These are phyloP conservation scores for Anthracocystis setariae DNA, from an alignment of 1,284 basidiomycete species.

Conservation along the genomic window DNA sequence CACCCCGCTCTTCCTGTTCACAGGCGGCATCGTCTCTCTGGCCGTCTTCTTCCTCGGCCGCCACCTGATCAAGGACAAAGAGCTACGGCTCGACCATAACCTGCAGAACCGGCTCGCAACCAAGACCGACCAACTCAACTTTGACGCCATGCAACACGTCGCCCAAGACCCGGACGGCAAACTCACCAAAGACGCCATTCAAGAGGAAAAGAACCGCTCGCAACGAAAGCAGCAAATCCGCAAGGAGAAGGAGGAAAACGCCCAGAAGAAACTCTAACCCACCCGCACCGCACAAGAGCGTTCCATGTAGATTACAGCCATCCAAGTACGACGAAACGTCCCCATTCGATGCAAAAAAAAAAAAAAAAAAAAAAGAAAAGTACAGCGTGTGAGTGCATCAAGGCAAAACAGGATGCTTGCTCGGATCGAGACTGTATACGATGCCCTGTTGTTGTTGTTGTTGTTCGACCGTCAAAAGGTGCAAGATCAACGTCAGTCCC, in stretches of 20 bases:
- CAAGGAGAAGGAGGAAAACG: slow-evolving; percentile 36
- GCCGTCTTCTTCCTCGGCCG: slow-evolving; percentile 38
- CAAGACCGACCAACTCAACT: slow-evolving; percentile 32
- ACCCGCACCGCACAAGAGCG: no score
- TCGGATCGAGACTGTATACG: slow-evolving; percentile 59
- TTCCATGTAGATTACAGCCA: no score
- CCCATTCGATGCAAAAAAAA: background rate
- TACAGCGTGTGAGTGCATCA: slow-evolving; percentile 16
- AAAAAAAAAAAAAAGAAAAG: background rate
- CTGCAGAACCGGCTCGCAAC: slow-evolving; percentile 25
- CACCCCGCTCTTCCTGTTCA: slow-evolving; percentile 50
- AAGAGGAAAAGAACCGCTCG: slow-evolving; percentile 16
- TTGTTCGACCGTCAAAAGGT: no score
- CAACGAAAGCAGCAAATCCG: slow-evolving; percentile 18
- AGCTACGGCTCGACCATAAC: slow-evolving; percentile 29
- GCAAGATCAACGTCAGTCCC: no score
- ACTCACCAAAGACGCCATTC: slow-evolving; percentile 36
- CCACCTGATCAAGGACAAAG: slow-evolving; percentile 40
- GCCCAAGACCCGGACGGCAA: slow-evolving; percentile 41
- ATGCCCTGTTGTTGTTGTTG: slow-evolving; percentile 62
- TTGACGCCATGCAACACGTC: slow-evolving; percentile 33
- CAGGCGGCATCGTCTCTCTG: slow-evolving; percentile 37
- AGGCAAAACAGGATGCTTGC: slow-evolving; percentile 50
- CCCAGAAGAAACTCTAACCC: slow-evolving; percentile 25
- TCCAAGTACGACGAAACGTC: no score